Evolutionary conservation across 306 rosid species (phyloP).

Genomic region (Parietaria judaica): DNA sequence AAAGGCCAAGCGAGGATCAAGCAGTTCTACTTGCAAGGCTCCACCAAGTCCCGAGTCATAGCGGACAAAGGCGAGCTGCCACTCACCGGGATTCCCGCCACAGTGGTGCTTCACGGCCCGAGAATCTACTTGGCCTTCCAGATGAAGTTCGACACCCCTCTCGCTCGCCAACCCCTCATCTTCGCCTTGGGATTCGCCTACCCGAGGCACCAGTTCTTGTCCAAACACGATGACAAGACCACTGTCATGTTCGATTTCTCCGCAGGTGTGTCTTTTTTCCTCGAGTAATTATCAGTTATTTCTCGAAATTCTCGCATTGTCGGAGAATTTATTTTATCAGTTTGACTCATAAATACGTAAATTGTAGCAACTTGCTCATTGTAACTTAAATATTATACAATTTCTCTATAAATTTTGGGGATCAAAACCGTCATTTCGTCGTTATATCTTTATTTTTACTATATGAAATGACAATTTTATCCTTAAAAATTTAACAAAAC

Average conservation of each 20-base stretch:
- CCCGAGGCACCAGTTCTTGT: constrained; percentile 57
- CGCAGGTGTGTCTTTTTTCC: constrained; percentile 39
- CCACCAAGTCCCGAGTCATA: constrained; percentile 51
- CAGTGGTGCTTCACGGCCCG: constrained; percentile 81
- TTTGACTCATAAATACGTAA: too few species aligned
- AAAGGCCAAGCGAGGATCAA: constrained; percentile 80
- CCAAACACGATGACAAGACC: constrained; percentile 57
- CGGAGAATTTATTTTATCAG: too few species aligned
- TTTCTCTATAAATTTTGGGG: too few species aligned
- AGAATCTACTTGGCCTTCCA: constrained; percentile 87
- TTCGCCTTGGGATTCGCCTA: constrained; percentile 55
- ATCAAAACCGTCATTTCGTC: too few species aligned
- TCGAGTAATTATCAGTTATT: background rate
- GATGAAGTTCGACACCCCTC: constrained; percentile 44
- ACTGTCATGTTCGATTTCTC: constrained; percentile 66
- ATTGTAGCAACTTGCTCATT: too few species aligned
- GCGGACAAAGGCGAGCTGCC: constrained; percentile 87
- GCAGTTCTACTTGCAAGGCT: constrained; percentile 78
- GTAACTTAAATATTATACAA: too few species aligned
- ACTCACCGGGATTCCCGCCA: constrained; percentile 67
- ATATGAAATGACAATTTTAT: too few species aligned
- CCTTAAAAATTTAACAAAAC: too few species aligned
- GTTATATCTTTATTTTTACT: too few species aligned
- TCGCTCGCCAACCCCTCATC: constrained; percentile 62
- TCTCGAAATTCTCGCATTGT: background rate